Conservation (phyloP, 371 early-diverging fungal genomes). For the Phascolomyces articulosus region DNA sequence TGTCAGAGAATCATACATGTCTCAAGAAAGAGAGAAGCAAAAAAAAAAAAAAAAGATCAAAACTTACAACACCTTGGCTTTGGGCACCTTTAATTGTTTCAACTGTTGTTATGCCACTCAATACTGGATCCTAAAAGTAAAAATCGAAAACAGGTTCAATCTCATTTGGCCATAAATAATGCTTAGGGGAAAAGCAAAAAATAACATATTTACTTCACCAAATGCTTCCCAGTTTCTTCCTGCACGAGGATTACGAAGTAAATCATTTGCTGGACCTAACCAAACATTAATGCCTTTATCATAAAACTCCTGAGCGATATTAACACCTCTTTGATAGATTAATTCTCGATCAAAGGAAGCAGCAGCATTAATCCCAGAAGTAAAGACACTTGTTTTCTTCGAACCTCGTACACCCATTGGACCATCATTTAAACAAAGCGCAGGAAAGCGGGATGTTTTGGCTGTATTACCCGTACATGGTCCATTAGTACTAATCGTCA, state of each 20-base stretch:
- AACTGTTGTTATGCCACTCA: constrained; percentile 35
- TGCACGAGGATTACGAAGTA: constrained; percentile 7
- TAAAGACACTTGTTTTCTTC: constrained; percentile 43
- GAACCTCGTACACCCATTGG: constrained; percentile 59
- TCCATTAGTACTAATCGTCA: constrained; percentile 46
- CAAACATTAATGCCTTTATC: constrained; percentile 51
- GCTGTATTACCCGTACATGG: constrained; percentile 56
- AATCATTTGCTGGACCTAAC: constrained; percentile 40
- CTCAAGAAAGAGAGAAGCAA: no score
- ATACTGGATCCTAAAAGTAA: constrained; percentile 53
- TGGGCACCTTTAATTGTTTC: constrained; percentile 40
- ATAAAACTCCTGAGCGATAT: constrained; percentile 58
- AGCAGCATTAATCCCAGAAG: constrained; percentile 56
- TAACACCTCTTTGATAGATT: constrained; percentile 45
- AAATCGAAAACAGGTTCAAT: no score
- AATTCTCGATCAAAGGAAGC: constrained; percentile 53
- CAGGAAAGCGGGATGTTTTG: constrained; percentile 45
- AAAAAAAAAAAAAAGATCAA: no score
- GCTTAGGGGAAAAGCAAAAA: not conserved
- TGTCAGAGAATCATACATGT: not conserved
- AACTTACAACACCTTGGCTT: constrained; percentile 39
- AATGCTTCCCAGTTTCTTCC: constrained; percentile 65
- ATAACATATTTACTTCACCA: constrained; percentile 36
- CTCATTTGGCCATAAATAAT: not conserved
- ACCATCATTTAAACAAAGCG: constrained; percentile 55